Conservation (phyloP, 2,329 filamentous ascomycete genomes). For the Ramichloridium luteum region DNA sequence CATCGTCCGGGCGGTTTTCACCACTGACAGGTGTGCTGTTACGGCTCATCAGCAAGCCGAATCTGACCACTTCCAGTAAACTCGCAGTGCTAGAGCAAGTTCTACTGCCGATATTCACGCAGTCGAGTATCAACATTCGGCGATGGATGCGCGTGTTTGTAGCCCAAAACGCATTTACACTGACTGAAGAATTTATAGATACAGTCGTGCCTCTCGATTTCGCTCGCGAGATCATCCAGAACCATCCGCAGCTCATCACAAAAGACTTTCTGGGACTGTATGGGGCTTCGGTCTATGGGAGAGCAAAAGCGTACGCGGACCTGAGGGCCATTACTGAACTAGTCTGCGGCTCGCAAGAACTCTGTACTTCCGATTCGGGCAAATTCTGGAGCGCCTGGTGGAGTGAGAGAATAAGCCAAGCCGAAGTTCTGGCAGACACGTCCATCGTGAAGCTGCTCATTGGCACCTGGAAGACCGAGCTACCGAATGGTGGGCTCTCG, state of each 20-base stretch:
- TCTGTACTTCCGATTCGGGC: neutral
- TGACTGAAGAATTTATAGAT: neutral
- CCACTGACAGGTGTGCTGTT: neutral
- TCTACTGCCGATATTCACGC: neutral
- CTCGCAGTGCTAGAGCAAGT: neutral
- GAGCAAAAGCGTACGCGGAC: too few species aligned
- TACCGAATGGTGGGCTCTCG: neutral
- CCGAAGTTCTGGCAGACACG: neutral
- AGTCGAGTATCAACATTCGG: neutral
- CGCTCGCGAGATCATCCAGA: neutral
- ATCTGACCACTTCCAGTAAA: neutral
- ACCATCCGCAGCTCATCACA: neutral
- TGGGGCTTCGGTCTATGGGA: too few species aligned
- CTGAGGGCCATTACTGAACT: too few species aligned
- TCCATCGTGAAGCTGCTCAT: neutral
- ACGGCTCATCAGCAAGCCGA: too few species aligned
- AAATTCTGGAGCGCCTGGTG: neutral
- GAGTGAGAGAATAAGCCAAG: too few species aligned
- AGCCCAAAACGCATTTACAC: neutral
- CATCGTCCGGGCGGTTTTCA: neutral
- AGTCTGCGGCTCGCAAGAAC: too few species aligned
- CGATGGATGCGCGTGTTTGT: neutral
- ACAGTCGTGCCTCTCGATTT: neutral
- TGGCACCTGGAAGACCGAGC: neutral
- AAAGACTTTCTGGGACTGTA: neutral